phyloP scores from a whole-genome alignment of 345 rosid species.

The Brassica napus region Da-Ae NC_063439.1:23975001-23975500 shows the following conservation, averaged over 20 bases:
- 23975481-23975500: background rate
- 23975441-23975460: conserved; percentile 6
- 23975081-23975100: background rate
- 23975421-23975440: conserved; percentile 15
- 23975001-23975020: background rate
- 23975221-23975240: background rate
- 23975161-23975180: background rate
- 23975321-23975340: conserved; percentile 11
- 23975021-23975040: background rate
- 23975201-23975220: background rate
- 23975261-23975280: background rate
- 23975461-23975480: background rate
- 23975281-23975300: conserved; percentile 2
- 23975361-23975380: conserved; percentile 1
- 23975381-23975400: background rate
- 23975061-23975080: background rate
- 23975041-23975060: background rate
- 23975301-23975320: conserved; percentile 6
- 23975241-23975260: background rate
- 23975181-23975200: background rate
- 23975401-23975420: conserved; percentile 20
- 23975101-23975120: background rate
- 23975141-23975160: background rate
- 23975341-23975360: background rate
- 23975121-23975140: background rate